Evolutionary conservation across 2,329 filamentous ascomycete genomes (phyloP), one percentile per base, ranked within the genome.

Genomic region (Phyllosticta citribraziliensis): DNA sequence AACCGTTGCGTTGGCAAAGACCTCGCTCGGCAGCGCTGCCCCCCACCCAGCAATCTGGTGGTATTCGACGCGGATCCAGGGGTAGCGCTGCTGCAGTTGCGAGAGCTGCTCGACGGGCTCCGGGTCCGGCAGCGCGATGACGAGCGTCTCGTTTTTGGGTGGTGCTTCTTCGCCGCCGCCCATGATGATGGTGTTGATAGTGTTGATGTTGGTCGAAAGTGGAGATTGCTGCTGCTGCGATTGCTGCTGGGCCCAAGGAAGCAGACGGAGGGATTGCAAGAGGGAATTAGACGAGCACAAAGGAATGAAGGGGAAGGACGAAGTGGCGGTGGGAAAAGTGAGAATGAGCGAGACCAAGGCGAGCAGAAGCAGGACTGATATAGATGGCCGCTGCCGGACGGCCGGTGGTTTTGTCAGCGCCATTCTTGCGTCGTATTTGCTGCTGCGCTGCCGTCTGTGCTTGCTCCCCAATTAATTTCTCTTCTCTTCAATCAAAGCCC

Each of bases 1-100:
- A 63, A 82, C 75, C 1, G 75, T 80, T 40, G 73, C 72, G 58
- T 75, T 70, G 56, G 74, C 67, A 69, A 73, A 76, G 35, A 76
- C 63, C 20, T 77, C 75, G 73, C 63, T 24, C 22, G 22, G 33
- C 22, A 25, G 11, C 53, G 19, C 9, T 10, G 25, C 25, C 53
- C 9, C 24, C 53, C 17, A 19, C 20, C n/a, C 30, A 6, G 22
- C 30, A 10, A 57, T 40, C 55, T 54, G 27, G 24, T 24, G 17
- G 63, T 70, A 72, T 22, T 71, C 64, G 40, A 73, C 64, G 47
- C 72, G 68, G 14, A 73, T 58, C 56, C 73, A 62, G 1, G 68
- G 65, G 53, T 72, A 73, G 19, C 71, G 69, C 5, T 69, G 63
- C 57, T 66, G 65, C 19, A 74, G 65, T 0, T 64, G 65, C 10